Conservation (phyloP, 352 stramenopile species). For the Aphanomyces stellatus region DNA sequence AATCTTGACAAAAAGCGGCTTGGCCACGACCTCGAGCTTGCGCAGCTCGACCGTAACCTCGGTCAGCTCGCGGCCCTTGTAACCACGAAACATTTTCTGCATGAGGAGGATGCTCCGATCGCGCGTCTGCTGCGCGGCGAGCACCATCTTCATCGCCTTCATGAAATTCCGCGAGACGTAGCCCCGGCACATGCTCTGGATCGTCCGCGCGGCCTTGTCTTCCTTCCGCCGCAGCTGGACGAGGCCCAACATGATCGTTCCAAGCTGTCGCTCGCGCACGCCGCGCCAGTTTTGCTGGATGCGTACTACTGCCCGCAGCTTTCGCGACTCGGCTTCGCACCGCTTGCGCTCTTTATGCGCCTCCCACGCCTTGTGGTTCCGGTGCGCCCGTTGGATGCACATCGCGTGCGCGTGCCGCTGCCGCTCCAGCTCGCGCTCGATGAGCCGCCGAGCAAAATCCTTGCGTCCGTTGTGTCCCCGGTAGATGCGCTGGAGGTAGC, state of each 20-base stretch:
- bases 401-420: slow-evolving; percentile 39
- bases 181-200: slow-evolving; percentile 56
- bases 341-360: slow-evolving; percentile 32
- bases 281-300: slow-evolving; percentile 76
- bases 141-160: slow-evolving; percentile 43
- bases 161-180: slow-evolving; percentile 52
- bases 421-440: slow-evolving; percentile 40
- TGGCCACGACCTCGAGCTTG: slow-evolving; percentile 61
- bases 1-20: slow-evolving; percentile 59
- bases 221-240: slow-evolving; percentile 55
- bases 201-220: slow-evolving; percentile 39
- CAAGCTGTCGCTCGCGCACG: slow-evolving; percentile 63
- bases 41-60: slow-evolving; percentile 71
- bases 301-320: slow-evolving; percentile 47
- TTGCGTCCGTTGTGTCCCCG: slow-evolving; percentile 52
- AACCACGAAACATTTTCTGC: slow-evolving; percentile 68
- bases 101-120: slow-evolving; percentile 43
- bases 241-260: slow-evolving; percentile 55
- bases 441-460: slow-evolving; percentile 33
- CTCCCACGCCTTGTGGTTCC: slow-evolving; percentile 41
- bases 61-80: slow-evolving; percentile 53
- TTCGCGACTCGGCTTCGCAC: slow-evolving; percentile 31
- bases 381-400: slow-evolving; percentile 62
- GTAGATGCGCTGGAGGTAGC: slow-evolving; percentile 71
- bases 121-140: slow-evolving; percentile 35